Base-by-base conservation (phyloP, 495 filamentous ascomycete species). In the Parathielavia hyrcaniae region DNA sequence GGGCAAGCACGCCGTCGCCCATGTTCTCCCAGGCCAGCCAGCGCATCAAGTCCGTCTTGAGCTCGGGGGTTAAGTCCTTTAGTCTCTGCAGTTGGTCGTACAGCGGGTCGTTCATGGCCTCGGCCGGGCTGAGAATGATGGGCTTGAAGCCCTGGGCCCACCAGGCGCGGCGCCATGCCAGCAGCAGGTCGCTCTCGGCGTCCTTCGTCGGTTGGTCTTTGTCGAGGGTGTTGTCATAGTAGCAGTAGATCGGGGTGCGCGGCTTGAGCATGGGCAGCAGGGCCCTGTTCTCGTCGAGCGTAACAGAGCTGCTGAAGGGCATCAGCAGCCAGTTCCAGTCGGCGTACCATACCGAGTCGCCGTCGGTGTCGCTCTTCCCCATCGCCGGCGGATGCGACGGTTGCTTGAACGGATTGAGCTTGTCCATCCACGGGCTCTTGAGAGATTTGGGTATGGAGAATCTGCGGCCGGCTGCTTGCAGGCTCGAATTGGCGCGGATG, bases 1-100 rank as follows among this genome's bases (percentile, higher is more conserved):
- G 84, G 20, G 86, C 82, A 11, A 98, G 79, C 17, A 96, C 71
- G 5, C 93, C 93, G 32, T 84, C 83, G n/a, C 87, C 85, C 88
- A 96, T 95, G 55, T 87, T 83, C 19, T 88, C 90, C 91, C 91
- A 98, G 4, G 93, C 93, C 55, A 96, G 72, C 91, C 90, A 97
- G 55, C 87, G 79, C 74, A 86, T 83, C 36, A 96, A 62, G 53
- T 96, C 90, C 17, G 74, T 77, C 67, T 89, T 84, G 53, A 95
- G 65, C 0, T 75, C 65, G 16, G 76, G 67, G 45, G 75, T 56
- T 43, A 77, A 62, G 30, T 84, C 63, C 41, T 82, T 69, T 52
- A 84, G 62, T 35, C 71, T 73, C 67, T 91, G 85, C 50, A 90
- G 70, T 50, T 79, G 74, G 64, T 87, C 79, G 66, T 92, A 96